Evolutionary conservation across 352 stramenopile species (phyloP).

Genomic region (Phytophthora cryptogea): DNA sequence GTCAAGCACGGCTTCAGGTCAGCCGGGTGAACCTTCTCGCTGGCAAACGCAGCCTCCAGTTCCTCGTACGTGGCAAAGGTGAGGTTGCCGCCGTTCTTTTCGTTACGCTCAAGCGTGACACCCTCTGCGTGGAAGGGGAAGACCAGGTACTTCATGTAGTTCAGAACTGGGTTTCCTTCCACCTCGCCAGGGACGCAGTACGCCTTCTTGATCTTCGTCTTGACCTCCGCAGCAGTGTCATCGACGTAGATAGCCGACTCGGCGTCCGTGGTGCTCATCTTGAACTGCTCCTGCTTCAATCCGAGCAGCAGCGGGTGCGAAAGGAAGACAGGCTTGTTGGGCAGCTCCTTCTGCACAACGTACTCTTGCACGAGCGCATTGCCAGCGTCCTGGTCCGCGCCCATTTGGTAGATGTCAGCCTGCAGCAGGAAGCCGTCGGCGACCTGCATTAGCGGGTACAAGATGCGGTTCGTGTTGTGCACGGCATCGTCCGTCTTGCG

Average conservation of each 20-base stretch:
- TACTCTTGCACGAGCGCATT: conserved; percentile 98
- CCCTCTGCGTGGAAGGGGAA: conserved; percentile 83
- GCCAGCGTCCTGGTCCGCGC: conserved; percentile 96
- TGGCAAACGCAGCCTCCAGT: conserved; percentile 92
- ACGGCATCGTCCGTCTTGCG: conserved; percentile 80
- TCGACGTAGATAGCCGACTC: conserved; percentile 99
- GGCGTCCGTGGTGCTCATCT: conserved; percentile 99
- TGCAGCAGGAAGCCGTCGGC: conserved; percentile 99
- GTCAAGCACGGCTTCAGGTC: conserved; percentile 96
- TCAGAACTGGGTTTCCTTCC: conserved; percentile 93
- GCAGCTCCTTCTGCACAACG: conserved; percentile 87
- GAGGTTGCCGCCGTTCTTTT: conserved; percentile 85
- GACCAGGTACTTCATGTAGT: conserved; percentile 97
- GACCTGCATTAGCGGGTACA: conserved; percentile 98
- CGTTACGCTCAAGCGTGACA: conserved; percentile 77
- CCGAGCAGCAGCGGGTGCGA: conserved; percentile 98
- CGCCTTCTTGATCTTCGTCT: conserved; percentile 99
- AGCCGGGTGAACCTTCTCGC: conserved; percentile 94
- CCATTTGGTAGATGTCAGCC: conserved; percentile 99
- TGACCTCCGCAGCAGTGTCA: conserved; percentile 93
- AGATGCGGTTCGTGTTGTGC: conserved; percentile 92
- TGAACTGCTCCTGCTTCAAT: conserved; percentile 98
- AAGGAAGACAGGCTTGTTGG: conserved; percentile 91
- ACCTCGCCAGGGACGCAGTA: conserved; percentile 94
- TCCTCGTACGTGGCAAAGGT: conserved; percentile 91